Base-by-base conservation (phyloP, 2,329 filamentous ascomycete species). In the Hansfordia pulvinata region DNA sequence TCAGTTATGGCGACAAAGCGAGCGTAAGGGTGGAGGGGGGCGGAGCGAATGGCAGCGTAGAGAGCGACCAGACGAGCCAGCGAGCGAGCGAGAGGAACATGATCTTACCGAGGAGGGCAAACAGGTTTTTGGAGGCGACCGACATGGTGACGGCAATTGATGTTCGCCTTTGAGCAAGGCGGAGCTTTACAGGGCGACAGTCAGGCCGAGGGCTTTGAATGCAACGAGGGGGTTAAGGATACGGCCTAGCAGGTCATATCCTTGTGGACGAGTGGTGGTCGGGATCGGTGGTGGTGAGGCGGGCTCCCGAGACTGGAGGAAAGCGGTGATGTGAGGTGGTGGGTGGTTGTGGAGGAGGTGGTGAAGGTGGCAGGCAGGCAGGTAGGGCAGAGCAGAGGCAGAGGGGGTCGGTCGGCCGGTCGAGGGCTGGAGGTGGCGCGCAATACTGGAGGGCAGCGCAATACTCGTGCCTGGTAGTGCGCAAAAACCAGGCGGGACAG, bases 41-140 rank as follows among this genome's bases (percentile, higher is more conserved):
- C 30, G 25, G 19, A 22, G 19, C 26, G 25, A 34, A 37, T 19
- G 24, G 32, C 35, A 33, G 31, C 33, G 32, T 25, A n/a, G 33
- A 38, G 30, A 38, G 33, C 30, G 30, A 34, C 38, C 36, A 36
- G 41, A 52, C 60, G 50, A n/a, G n/a, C n/a, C n/a, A n/a, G n/a
- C n/a, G n/a, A n/a, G n/a, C n/a, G n/a, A n/a, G n/a, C n/a, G n/a
- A n/a, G n/a, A n/a, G n/a, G n/a, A n/a, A n/a, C n/a, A n/a, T n/a
- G n/a, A n/a, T n/a, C n/a, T n/a, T 93, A 96, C 90, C 88, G 72
- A 98, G 84, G 67, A 93, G 78, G 73, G 90, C 88, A 73, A 82
- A 96, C 53, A 82, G 77, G 73, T 98, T 98, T 90, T 70, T 67
- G 39, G 62, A 64, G 56, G 58, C 64, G 62, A 71, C 62, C 58